Conservation (phyloP, 306 rosid species). For the Ormosia emarginata region DNA sequence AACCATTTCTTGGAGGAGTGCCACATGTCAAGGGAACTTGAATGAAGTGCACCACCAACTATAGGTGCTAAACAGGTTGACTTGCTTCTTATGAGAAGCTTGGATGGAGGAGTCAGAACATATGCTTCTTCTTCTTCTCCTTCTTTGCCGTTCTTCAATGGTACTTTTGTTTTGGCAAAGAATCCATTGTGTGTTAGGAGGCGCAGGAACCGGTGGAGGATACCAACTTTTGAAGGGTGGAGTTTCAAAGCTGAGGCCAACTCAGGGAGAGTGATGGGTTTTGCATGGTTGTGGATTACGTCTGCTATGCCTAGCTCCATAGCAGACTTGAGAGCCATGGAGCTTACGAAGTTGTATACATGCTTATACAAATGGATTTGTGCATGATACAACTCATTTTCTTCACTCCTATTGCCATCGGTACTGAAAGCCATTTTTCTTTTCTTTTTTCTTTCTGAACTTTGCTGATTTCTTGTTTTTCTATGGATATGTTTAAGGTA, state of each 20-base stretch:
- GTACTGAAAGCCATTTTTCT: conserved; percentile 10
- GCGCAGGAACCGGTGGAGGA: conserved; percentile 35
- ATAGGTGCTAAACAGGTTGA: neutral
- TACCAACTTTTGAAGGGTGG: conserved; percentile 14
- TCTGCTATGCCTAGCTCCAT: conserved; percentile 49
- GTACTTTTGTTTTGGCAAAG: conserved; percentile 15
- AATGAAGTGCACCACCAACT: conserved; percentile 2
- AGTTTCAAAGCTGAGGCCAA: conserved; percentile 39
- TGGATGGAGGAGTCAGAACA: conserved; percentile 44
- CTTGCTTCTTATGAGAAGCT: conserved; percentile 32
- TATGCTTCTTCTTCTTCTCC: conserved; percentile 33
- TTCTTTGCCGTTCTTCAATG: neutral
- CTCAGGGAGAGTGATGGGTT: conserved; percentile 40
- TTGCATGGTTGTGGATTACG: conserved; percentile 39
- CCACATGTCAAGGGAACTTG: conserved; percentile 18
- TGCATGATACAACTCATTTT: conserved; percentile 34
- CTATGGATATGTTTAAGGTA: too few relatives aligned
- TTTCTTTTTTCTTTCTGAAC: neutral
- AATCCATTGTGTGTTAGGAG: conserved; percentile 39
- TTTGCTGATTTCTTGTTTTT: neutral
- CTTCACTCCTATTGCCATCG: neutral
- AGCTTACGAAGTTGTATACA: conserved; percentile 27
- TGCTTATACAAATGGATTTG: conserved; percentile 52
- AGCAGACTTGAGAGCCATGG: conserved; percentile 50
- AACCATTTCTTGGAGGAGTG: conserved; percentile 33